Conservation (phyloP, 768 basidiomycete genomes). For the Suillus paluster region DNA sequence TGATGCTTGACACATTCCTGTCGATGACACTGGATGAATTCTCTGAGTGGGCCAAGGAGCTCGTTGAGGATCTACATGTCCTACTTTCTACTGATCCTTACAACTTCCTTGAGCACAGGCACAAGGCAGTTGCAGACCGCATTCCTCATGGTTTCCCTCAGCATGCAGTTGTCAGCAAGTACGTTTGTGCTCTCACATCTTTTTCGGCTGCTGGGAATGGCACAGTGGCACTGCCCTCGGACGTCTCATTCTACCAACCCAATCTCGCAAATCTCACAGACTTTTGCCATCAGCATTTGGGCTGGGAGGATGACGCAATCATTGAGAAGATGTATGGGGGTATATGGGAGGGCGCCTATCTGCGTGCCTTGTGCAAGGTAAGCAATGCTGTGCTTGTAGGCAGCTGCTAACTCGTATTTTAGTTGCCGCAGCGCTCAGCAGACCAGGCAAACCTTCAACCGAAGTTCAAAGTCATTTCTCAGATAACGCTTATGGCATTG, state of each 20-base stretch:
- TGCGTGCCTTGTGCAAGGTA: not conserved
- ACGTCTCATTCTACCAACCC: not conserved
- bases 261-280: not conserved
- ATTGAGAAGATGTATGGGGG: not conserved
- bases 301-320: not conserved
- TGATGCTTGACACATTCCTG: too few species aligned
- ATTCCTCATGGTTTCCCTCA: too few species aligned
- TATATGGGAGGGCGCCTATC: not conserved
- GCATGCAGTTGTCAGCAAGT: too few species aligned
- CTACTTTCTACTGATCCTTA: too few species aligned
- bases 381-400: not conserved
- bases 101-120: too few species aligned
- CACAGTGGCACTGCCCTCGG: too few species aligned
- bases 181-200: too few species aligned
- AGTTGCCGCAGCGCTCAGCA: not conserved
- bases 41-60: too few species aligned
- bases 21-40: too few species aligned
- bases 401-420: not conserved
- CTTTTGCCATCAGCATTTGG: not conserved
- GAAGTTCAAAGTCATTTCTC: not conserved
- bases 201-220: too few species aligned
- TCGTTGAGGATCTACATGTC: too few species aligned
- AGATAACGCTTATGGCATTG: not conserved
- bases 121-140: too few species aligned
- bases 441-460: not conserved